Conservation (phyloP, 805 yeast species). For the Cyberlindnera euphorbiiphila region DNA sequence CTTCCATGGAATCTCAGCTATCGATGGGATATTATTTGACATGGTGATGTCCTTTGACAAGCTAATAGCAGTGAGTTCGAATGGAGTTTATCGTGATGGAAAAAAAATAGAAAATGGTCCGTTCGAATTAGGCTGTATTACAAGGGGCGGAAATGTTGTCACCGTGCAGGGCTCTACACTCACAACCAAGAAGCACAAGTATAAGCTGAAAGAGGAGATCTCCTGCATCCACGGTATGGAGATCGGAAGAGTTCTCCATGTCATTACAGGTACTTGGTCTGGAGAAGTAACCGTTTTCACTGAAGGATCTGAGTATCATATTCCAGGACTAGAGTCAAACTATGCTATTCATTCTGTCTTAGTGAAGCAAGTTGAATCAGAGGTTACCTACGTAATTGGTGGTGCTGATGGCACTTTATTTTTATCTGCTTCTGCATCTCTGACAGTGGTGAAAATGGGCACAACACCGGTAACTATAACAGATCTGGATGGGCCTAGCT, state of each 20-base stretch:
- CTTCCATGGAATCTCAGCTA: slow-evolving; percentile 7
- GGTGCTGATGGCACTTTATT: slow-evolving; percentile 25
- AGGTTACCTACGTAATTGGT: slow-evolving; percentile 17
- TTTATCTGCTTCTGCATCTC: background rate
- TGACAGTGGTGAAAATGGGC: slow-evolving; percentile 16
- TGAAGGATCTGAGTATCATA: slow-evolving; percentile 7
- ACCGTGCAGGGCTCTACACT: background rate
- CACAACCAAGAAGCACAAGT: slow-evolving; percentile 1
- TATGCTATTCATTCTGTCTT: slow-evolving; percentile 20
- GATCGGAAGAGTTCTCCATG: slow-evolving; percentile 1
- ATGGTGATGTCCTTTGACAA: slow-evolving; percentile 3
- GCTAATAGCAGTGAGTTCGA: slow-evolving; percentile 14
- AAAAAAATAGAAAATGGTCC: background rate
- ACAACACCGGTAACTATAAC: slow-evolving; percentile 24
- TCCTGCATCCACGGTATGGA: slow-evolving; percentile 13
- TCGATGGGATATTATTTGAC: slow-evolving; percentile 20
- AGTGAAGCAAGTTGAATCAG: slow-evolving; percentile 10
- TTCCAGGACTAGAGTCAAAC: slow-evolving; percentile 7
- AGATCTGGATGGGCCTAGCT: slow-evolving; percentile 4
- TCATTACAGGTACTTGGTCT: slow-evolving; percentile 25
- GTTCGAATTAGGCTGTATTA: slow-evolving; percentile 9
- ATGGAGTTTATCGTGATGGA: slow-evolving; percentile 21
- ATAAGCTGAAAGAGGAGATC: slow-evolving; percentile 15
- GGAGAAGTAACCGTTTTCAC: slow-evolving; percentile 15
- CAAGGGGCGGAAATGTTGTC: slow-evolving; percentile 1